A percentile compares a stretch with the other conserved stretches of the same genome.
Evolutionary conservation across 202 grass and related monocot species (phyloP).

Genomic region (Panicum virgatum): DNA sequence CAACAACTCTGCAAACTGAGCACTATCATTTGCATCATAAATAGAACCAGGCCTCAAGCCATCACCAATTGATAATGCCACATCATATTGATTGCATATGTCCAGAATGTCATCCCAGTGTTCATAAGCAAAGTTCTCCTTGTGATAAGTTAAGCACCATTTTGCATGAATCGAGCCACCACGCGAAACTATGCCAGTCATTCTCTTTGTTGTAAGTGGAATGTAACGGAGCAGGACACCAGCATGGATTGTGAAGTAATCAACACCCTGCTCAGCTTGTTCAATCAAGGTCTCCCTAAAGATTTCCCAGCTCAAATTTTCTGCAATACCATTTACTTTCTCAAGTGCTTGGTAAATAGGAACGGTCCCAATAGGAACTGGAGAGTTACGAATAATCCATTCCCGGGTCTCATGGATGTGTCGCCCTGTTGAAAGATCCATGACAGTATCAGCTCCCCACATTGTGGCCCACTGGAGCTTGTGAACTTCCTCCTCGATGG

Average conservation of each 20-base stretch:
- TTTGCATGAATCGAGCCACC: conserved; percentile 99
- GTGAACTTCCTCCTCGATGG: conserved; percentile 97
- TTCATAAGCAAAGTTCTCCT: conserved; percentile 99
- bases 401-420: conserved; percentile 99
- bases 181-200: conserved; percentile 98
- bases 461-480: conserved; percentile 99
- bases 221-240: conserved; percentile 94
- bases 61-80: conserved; percentile 93
- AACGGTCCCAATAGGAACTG: conserved; percentile 92
- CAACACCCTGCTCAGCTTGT: conserved; percentile 97
- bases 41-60: conserved; percentile 94
- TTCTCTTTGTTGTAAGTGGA: conserved; percentile 93
- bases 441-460: conserved; percentile 98
- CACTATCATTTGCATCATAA: conserved; percentile 99
- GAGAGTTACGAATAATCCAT: conserved; percentile 95
- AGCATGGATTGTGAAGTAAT: conserved; percentile 99
- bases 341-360: conserved; percentile 99
- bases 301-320: conserved; percentile 92
- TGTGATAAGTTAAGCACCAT: conserved; percentile 96
- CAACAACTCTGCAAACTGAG: conserved; percentile 94
- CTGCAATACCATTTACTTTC: conserved; percentile 96
- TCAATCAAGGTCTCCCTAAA: conserved; percentile 94
- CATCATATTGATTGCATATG: conserved; percentile 98
- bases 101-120: conserved; percentile 99
- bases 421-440: conserved; percentile 96